Percentiles rank a stretch among this genome's conserved stretches.
These are phyloP conservation scores for Kwoniella newhampshirensis DNA, from an alignment of 768 basidiomycete species.

Conservation along the genomic window DNA sequence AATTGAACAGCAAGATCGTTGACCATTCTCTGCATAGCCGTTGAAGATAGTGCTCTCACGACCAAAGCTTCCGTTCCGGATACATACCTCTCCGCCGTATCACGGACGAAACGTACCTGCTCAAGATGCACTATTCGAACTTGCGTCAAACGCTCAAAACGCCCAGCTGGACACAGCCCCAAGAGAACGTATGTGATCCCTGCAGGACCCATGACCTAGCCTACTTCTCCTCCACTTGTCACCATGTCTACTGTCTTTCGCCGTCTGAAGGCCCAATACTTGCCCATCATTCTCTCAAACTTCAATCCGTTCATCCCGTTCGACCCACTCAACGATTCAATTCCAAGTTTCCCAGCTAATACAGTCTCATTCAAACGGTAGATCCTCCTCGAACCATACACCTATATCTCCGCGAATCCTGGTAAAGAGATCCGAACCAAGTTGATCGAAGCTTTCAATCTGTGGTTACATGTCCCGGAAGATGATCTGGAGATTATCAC, in stretches of 20 bases:
- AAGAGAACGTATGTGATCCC: slow-evolving; percentile 24
- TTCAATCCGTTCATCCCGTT: slow-evolving; percentile 59
- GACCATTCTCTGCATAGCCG: too few species aligned
- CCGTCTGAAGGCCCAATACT: too few species aligned
- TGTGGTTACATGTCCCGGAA: slow-evolving; percentile 79
- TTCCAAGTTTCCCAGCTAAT: too few species aligned
- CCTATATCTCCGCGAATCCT: slow-evolving; percentile 75
- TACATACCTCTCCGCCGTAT: too few species aligned
- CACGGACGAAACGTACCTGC: too few species aligned
- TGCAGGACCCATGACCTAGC: not conserved
- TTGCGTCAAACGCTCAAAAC: slow-evolving; percentile 24
- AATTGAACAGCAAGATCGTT: too few species aligned
- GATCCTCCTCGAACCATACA: slow-evolving; percentile 80
- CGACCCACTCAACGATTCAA: slow-evolving; percentile 86
- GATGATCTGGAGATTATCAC: slow-evolving; percentile 72
- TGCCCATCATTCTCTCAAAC: not conserved
- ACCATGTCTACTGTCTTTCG: not conserved
- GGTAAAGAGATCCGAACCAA: slow-evolving; percentile 89
- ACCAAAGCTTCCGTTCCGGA: too few species aligned
- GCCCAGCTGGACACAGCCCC: slow-evolving; percentile 23
- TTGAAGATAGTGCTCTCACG: too few species aligned
- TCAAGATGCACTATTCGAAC: slow-evolving; percentile 45
- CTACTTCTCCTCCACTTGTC: not conserved
- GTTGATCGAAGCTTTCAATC: slow-evolving; percentile 89
- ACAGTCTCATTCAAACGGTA: slow-evolving; percentile 22